These are phyloP conservation scores for Diaporthe citrichinensis DNA, from an alignment of 2,329 filamentous ascomycete genomes.

Conservation along the genomic window DNA sequence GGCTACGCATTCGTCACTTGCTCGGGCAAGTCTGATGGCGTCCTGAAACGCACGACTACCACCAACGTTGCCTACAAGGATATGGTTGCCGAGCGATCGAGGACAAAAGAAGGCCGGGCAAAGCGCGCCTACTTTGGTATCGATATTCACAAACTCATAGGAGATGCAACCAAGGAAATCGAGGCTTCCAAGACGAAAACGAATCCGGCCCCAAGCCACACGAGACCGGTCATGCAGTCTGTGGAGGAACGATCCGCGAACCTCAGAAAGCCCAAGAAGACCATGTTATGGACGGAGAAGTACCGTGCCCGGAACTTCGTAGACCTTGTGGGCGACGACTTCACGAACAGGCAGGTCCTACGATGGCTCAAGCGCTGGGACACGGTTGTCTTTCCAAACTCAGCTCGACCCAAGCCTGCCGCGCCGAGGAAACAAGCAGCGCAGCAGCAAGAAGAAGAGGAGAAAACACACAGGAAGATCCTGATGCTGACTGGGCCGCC, in stretches of 20 bases:
- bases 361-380: slow-evolving; percentile 98
- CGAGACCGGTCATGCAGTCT: slow-evolving; percentile 57
- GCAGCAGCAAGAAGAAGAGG: slow-evolving; percentile 69
- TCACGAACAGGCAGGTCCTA: slow-evolving; percentile 90
- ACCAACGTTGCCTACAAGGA: slow-evolving; percentile 71
- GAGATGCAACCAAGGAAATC: slow-evolving; percentile 75
- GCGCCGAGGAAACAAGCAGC: slow-evolving; percentile 59
- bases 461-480: slow-evolving; percentile 88
- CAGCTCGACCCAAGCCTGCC: slow-evolving; percentile 70
- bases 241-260: slow-evolving; percentile 54
- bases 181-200: slow-evolving; percentile 50
- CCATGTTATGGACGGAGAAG: slow-evolving; percentile 94
- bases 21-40: slow-evolving; percentile 68
- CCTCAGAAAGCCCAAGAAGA: slow-evolving; percentile 60
- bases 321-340: slow-evolving; percentile 93
- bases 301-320: slow-evolving; percentile 93
- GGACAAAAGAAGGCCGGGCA: slow-evolving; percentile 76
- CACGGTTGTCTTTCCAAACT: slow-evolving; percentile 87
- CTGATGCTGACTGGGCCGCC: slow-evolving; percentile 92
- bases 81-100: slow-evolving; percentile 77
- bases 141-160: slow-evolving; percentile 87
- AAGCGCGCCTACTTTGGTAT: slow-evolving; percentile 90
- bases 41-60: slow-evolving; percentile 67
- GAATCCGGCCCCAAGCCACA: slow-evolving; percentile 46
- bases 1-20: slow-evolving; percentile 66